Base-by-base conservation (phyloP, 2,329 filamentous ascomycete species). In the Colletotrichum endophyticum region DNA sequence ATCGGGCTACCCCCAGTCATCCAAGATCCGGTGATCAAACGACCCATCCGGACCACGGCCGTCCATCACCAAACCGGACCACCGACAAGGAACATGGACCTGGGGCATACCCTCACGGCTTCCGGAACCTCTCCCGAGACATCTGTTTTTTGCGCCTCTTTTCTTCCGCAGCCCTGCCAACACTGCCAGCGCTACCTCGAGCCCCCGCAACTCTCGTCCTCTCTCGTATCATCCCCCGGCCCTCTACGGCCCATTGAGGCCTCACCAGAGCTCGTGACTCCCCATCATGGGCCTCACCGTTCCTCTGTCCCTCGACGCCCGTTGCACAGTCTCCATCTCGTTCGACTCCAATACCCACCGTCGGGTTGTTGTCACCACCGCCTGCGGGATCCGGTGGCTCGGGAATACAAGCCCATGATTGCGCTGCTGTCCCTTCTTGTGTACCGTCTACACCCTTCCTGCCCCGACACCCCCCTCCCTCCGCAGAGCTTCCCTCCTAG, bases 391-490 rank as follows among this genome's bases (percentile, higher is more conserved):
- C 75, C 72, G 72, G 67, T 66, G 66, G 72, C 61, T 75, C 61
- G 75, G 75, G 75, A 75, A 75, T 67, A 70, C 66, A 74, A 77
- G 67, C 61, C 44, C 32, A 25, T 77, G 75, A 71, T 77, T 56
- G 39, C 53, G 75, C 75, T 44, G 75, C 66, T 63, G 75, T 75
- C 67, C 75, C 75, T 68, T 61, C 64, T 75, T 53, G 71, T 69
- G 59, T 57, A 56, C 61, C 59, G 22, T 53, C 27, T 49, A 49
- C 34, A 53, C 12, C n/a, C 57, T 25, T 12, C 16, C 27, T 63
- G 32, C 57, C 36, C 44, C 73, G 64, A 11, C 39, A 44, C 39
- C 19, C 39, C 39, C 39, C 9, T n/a, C 39, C 39, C 39, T 73
- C 39, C 44, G 27, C 27, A 64, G 28, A 66, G 57, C 44, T 70